Evolutionary conservation across 176 grass and related monocot genomes (phyloP).

Genomic region (Carex parvula): DNA sequence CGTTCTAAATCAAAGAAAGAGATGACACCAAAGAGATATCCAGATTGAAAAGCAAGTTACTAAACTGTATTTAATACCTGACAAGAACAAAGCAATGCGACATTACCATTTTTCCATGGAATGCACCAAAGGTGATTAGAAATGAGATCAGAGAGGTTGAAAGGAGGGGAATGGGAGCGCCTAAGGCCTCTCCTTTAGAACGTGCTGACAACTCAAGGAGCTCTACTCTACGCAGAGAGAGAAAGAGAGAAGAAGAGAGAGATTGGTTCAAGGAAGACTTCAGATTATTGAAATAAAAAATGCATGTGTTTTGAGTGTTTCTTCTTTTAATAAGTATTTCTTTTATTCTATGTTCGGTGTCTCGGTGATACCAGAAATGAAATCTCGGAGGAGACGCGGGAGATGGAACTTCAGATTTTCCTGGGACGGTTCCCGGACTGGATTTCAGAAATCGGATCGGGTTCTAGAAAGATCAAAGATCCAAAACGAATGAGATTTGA

Average conservation of each 20-base stretch:
- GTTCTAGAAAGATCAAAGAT: background rate
- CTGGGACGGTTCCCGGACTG: background rate
- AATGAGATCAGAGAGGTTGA: background rate
- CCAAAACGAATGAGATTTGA: background rate
- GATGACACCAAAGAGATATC: background rate
- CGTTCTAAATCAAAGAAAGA: background rate
- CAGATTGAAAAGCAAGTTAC: background rate
- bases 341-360: background rate
- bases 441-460: background rate
- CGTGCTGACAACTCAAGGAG: constrained; percentile 26
- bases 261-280: constrained; percentile 23
- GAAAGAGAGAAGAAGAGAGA: no score
- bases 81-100: constrained; percentile 9
- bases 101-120: constrained; percentile 4
- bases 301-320: background rate
- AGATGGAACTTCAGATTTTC: background rate
- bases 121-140: constrained; percentile 7
- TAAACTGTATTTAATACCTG: background rate
- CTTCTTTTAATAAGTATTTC: background rate
- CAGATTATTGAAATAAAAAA: background rate
- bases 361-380: background rate
- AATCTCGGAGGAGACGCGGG: background rate
- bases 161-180: constrained; percentile 12
- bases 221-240: background rate
- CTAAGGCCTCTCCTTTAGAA: constrained; percentile 16